Base-by-base conservation (phyloP, 1,139 yeast species). In the Debaryomyces udenii region DNA sequence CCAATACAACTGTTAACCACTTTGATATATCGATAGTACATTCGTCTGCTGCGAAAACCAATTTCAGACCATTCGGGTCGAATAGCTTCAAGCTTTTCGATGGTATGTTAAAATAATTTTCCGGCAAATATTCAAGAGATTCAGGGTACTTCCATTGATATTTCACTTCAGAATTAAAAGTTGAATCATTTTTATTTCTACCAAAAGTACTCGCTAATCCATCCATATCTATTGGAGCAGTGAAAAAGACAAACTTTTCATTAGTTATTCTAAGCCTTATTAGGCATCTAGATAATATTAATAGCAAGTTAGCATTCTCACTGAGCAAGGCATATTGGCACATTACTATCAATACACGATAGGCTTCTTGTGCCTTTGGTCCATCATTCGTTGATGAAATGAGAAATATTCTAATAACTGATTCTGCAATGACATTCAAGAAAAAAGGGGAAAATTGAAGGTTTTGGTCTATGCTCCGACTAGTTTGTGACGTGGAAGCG, bases 131-230 rank as follows among this genome's bases (percentile, higher is more conserved):
- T 1, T 64, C 59, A 2, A 76, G 55, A 0, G 61, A 56, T 45
- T 85, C 93, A 0, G 91, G 93, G 50, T 74, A 81, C 13, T 64
- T 62, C 93, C 93, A 86, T 41, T 66, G 57, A 29, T 44, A 52
- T 5, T 39, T 37, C 0, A 29, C 39, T 4, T 49, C 43, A 0
- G 43, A 42, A 6, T 51, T 50, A 36, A 56, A 63, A 4, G 49
- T 46, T 1, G 56, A 49, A 27, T 56, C 63, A 3, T 54, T 58
- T 14, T 61, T 59, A 47, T 79, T 76, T 49, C 89, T 66, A 6
- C 75, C 74, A 43, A 85, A 70, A 0, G 81, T 75, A 3, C 81
- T 75, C 2, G 89, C 77, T 22, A 85, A 61, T 0, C 89, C 90
- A 38, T 80, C 84, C 72, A 83, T 79, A 52, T 85, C 88, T 1